Base-by-base conservation (phyloP, 805 yeast genomes). In the Yarrowia sp. region DNA sequence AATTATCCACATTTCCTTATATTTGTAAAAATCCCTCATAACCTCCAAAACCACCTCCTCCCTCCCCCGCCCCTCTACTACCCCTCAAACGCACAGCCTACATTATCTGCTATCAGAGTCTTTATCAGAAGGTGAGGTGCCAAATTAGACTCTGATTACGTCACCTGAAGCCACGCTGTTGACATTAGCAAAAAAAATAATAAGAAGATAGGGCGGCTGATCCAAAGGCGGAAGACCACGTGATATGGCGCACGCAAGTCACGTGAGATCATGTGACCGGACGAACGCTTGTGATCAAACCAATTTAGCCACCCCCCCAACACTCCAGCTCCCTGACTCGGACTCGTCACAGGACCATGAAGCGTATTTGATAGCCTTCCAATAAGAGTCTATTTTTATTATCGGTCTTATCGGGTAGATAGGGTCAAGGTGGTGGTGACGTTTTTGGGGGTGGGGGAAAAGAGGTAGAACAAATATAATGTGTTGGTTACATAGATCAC, bases 61-160 rank as follows among this genome's bases (percentile, higher is more conserved):
- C 10, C 10, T 1, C 10, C 13, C 38, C 13, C 38, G 0, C 58
- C 43, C 43, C 58, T n/a, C 43, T 33, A 17, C 38, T 17, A 13
- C 56, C 56, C 56, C 56, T n/a, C 53, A 47, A 47, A 52, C 46
- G 61, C 61, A 55, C 61, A 39, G 61, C 61, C 61, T 55, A 55
- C 61, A 55, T 55, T 55, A 55, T 55, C 61, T 55, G 46, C 61
- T 55, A 55, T 55, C 61, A 55, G 30, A 39, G 61, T 55, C 61
- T 55, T 55, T 55, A 55, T 55, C 61, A 55, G 39, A 39, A 42
- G 36, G 19, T 14, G 20, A 20, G 61, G 46, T 40, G 61, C 30
- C 24, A 10, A 24, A 39, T 55, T 55, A 55, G 30, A 39, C 61
- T 55, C 61, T 39, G 61, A 55, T 55, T 55, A 55, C 61, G 61